phyloP scores from a whole-genome alignment of 768 basidiomycete species.

The Lepiota subincarnata region DNA sequence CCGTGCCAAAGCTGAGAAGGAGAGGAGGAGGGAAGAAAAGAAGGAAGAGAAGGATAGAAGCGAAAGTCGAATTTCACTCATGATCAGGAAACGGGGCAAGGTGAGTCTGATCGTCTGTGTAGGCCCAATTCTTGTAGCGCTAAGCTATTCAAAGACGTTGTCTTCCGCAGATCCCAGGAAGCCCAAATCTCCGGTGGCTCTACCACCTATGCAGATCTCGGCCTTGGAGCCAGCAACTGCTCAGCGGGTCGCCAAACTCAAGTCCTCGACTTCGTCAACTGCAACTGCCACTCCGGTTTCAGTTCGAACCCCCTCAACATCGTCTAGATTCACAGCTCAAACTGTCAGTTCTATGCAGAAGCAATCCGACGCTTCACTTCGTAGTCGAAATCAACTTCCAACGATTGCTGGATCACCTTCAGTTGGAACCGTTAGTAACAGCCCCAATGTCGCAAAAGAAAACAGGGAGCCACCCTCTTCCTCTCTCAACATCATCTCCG shows the following conservation, averaged over 20 bases:
- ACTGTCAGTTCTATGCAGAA: conserved; percentile 87
- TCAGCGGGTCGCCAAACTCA: conserved; percentile 80
- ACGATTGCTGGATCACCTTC: conserved; percentile 95
- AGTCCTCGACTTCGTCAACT: conserved; percentile 43
- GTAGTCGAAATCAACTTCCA: conserved; percentile 71
- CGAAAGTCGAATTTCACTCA: conserved; percentile 85
- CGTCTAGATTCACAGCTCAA: conserved; percentile 71
- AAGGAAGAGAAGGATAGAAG: conserved; percentile 88
- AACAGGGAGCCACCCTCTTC: conserved; percentile 51
- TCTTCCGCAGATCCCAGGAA: conserved; percentile 82
- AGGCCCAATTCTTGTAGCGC: background rate
- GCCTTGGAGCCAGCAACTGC: conserved; percentile 79
- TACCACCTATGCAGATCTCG: conserved; percentile 90
- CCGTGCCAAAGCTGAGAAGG: conserved; percentile 40
- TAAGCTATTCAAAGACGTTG: conserved; percentile 54
- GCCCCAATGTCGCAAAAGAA: conserved; percentile 48
- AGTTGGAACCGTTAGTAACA: conserved; percentile 57
- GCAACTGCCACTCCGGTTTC: conserved; percentile 38
- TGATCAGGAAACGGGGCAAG: conserved; percentile 90
- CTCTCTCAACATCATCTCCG: conserved; percentile 47
- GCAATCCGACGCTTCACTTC: conserved; percentile 78
- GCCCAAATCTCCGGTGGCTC: conserved; percentile 57
- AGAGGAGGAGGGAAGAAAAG: conserved; percentile 67
- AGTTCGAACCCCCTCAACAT: conserved; percentile 40
- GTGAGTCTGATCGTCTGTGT: conserved; percentile 33